A percentile compares a stretch with the other conserved stretches of the same genome.
Conservation (phyloP, 2,329 filamentous ascomycete species). For the Penicillium occitanis region DNA sequence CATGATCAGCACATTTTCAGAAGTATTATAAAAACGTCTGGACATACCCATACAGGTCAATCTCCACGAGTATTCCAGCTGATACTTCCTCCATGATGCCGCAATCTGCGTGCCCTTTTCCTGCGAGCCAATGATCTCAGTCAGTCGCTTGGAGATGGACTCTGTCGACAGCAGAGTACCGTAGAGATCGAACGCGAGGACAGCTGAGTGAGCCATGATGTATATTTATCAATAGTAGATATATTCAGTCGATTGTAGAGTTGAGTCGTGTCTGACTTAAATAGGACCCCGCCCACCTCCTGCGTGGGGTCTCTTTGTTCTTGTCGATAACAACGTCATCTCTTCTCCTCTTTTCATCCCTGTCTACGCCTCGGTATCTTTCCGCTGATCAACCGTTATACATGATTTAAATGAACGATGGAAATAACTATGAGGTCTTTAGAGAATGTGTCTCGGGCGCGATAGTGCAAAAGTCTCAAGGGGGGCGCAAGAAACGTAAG, state of each 20-base stretch:
- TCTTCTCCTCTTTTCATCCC: not conserved
- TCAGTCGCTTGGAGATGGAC: conserved; percentile 63
- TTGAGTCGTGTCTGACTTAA: not conserved
- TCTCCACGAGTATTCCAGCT: conserved; percentile 76
- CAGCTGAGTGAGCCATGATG: conserved; percentile 24
- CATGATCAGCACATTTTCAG: not conserved
- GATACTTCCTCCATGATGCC: conserved; percentile 64
- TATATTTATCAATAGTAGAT: not conserved
- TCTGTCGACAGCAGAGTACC: conserved; percentile 72
- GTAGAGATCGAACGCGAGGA: conserved; percentile 74
- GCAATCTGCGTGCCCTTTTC: conserved; percentile 60
- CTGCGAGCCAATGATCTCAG: conserved; percentile 57
- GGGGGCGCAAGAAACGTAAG: conserved; percentile 32
- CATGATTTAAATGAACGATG: conserved; percentile 30
- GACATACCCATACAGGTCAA: conserved; percentile 69
- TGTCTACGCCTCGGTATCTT: not conserved
- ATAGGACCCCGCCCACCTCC: not conserved
- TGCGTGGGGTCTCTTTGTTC: not conserved
- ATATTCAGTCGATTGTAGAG: not conserved
- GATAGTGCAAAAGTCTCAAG: conserved; percentile 62
- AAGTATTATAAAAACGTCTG: not conserved
- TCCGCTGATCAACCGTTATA: not conserved
- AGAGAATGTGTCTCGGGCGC: conserved; percentile 71
- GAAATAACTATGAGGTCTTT: conserved; percentile 65
- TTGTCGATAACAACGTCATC: conserved; percentile 7